Percentiles rank a stretch among this genome's conserved stretches.
Conservation (phyloP, 805 yeast genomes). For the Barnettozyma vustinii region DNA sequence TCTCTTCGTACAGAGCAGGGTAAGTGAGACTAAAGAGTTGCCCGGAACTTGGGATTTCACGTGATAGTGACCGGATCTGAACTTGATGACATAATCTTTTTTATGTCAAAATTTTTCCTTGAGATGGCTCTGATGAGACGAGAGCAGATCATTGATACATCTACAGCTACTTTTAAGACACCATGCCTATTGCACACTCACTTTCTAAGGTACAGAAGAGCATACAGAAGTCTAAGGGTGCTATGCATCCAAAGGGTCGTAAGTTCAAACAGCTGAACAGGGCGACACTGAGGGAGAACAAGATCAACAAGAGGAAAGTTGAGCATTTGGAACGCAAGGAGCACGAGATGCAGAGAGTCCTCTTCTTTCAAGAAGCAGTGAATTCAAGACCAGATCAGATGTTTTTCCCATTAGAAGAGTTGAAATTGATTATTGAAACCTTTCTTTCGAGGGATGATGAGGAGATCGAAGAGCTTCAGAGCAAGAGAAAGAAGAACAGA, state of each 20-base stretch:
- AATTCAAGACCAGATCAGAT: constrained; percentile 34
- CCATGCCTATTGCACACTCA: constrained; percentile 63
- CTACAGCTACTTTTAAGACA: background rate
- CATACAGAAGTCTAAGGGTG: constrained; percentile 47
- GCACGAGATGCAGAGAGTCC: constrained; percentile 52
- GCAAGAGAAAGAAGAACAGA: constrained; percentile 78
- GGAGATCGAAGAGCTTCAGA: constrained; percentile 59
- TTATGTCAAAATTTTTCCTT: constrained; percentile 6
- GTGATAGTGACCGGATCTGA: background rate
- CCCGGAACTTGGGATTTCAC: background rate
- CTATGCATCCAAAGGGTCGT: constrained; percentile 82
- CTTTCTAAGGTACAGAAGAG: constrained; percentile 60
- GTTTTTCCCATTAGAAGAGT: constrained; percentile 50
- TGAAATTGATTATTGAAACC: constrained; percentile 53
- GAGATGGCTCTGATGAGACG: background rate
- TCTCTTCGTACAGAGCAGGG: background rate
- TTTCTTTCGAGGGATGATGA: constrained; percentile 68
- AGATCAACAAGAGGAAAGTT: constrained; percentile 54
- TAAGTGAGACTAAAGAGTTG: background rate
- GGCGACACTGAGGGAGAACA: constrained; percentile 81
- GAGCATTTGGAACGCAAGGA: constrained; percentile 54
- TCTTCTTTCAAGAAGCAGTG: constrained; percentile 57
- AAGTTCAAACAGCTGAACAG: constrained; percentile 78
- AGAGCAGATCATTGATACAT: background rate
- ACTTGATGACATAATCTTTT: background rate